Conservation (phyloP, 495 filamentous ascomycete species). For the Xylaria telfairii region DNA sequence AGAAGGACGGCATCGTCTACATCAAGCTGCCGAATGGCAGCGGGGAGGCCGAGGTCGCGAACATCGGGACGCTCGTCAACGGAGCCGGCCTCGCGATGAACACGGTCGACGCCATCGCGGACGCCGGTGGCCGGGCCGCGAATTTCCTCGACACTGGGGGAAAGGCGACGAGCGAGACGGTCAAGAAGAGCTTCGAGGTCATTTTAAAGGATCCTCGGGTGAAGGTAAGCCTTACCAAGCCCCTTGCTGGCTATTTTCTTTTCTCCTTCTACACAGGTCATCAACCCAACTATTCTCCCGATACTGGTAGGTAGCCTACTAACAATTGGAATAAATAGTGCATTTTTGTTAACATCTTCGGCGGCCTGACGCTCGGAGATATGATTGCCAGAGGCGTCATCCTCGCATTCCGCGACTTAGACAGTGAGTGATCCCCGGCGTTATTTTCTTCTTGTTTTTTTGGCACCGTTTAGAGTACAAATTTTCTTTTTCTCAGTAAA, state of each 20-base stretch:
- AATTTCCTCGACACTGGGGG: constrained; percentile 93
- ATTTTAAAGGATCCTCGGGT: constrained; percentile 75
- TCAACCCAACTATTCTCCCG: constrained; percentile 30
- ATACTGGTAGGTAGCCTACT: neutral
- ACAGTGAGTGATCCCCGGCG: constrained; percentile 31
- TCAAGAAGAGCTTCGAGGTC: constrained; percentile 75
- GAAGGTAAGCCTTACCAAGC: constrained; percentile 42
- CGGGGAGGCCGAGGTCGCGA: constrained; percentile 43
- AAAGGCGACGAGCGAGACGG: constrained; percentile 85
- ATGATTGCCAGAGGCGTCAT: constrained; percentile 90
- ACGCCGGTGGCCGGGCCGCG: constrained; percentile 67
- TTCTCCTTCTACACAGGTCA: neutral
- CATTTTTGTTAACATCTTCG: constrained; percentile 92
- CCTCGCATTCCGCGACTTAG: constrained; percentile 74
- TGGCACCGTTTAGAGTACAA: neutral
- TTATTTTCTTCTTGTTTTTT: neutral
- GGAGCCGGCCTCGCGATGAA: constrained; percentile 94
- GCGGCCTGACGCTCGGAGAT: constrained; percentile 81
- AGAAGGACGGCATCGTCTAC: constrained; percentile 76
- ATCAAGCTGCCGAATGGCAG: constrained; percentile 53
- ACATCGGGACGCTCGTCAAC: constrained; percentile 80
- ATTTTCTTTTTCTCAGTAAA: neutral
- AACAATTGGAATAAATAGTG: constrained; percentile 27
- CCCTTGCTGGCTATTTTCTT: neutral
- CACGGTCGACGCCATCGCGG: constrained; percentile 77